Percentiles rank a stretch among this genome's conserved stretches.
phyloP scores from a whole-genome alignment of 352 stramenopile species.

The Discostella stelligera region DNA sequence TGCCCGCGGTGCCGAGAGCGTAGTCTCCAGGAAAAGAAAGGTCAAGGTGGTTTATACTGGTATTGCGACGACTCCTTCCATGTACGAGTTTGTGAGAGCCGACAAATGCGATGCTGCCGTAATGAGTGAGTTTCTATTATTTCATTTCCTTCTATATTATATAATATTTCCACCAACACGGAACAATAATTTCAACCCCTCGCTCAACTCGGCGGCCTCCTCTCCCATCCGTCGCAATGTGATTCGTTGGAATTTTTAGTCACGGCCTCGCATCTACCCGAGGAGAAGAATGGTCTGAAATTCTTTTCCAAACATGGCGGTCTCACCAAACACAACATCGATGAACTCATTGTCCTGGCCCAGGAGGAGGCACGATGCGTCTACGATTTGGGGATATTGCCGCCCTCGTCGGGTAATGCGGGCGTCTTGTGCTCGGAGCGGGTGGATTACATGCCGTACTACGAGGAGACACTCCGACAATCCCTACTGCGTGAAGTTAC shows the following conservation, averaged over 20 bases:
- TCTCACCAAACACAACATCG: constrained; percentile 52
- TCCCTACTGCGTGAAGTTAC: constrained; percentile 57
- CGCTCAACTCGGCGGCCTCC: too few species aligned
- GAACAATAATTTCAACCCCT: too few species aligned
- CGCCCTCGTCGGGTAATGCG: constrained; percentile 57
- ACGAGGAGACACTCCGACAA: constrained; percentile 53
- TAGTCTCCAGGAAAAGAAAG: constrained; percentile 7
- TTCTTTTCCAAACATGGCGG: constrained; percentile 66
- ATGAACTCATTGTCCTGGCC: constrained; percentile 40
- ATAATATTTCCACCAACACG: background rate
- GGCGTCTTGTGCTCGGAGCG: constrained; percentile 58
- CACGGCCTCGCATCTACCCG: constrained; percentile 74
- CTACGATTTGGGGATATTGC: constrained; percentile 61
- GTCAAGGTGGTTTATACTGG: constrained; percentile 63
- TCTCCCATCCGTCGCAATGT: too few species aligned
- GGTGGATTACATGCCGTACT: constrained; percentile 71
- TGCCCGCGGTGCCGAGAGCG: constrained; percentile 52
- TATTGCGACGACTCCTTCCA: constrained; percentile 67
- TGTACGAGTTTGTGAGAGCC: constrained; percentile 67
- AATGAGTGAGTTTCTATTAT: constrained; percentile 53
- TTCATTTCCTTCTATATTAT: too few species aligned
- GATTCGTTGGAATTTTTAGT: constrained; percentile 29
- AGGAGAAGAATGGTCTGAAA: constrained; percentile 80
- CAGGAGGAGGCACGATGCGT: constrained; percentile 45
- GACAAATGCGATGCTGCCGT: constrained; percentile 62